Evolutionary conservation across 495 filamentous ascomycete species (phyloP), one percentile per base, ranked within the genome.

Genomic region (Penicillium manginii): DNA sequence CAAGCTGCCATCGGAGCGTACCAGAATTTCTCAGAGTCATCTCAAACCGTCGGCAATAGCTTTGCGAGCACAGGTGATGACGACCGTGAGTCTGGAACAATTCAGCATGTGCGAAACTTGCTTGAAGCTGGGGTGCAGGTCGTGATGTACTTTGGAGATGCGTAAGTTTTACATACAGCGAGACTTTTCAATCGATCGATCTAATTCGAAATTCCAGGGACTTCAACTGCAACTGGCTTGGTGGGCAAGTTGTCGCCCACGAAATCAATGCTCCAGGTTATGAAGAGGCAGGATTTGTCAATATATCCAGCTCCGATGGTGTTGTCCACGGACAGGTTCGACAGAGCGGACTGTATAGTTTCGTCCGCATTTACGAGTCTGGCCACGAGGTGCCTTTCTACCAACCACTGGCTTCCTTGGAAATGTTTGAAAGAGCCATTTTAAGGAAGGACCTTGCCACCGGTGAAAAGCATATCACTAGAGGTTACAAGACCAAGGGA

Each of bases 321-420:
- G 67, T 86, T 23, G 77, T 82, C 9, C 83, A 86, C 54, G 89
- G 89, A 4, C 83, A 85, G 46, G 85, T 89, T 22, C 81, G 86
- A 10, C 86, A 91, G 61, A 81, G 81, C 54, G 87, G 83, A 19
- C 84, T 86, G 66, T 86, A 90, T 58, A 85, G 85, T 31, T 92
- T 91, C 68, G 79, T 82, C 26, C 81, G 88, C 2, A 78, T 91
- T 10, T 91, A 86, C 66, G 78, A 90, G 61, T 84, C 86, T 11
- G 89, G 89, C 0, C 89, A 92, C 63, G 81, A 85, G 51, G 83
- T 90, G 10, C 88, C 89, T 1, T 84, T 87, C 37, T 90, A 91
- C 62, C 86, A 88, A 65, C 88, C 88, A 0, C 63, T 88, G 31
- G 77, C 80, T n/a, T 63, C 85, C 3, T 74, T 88, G 6, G 78